These are phyloP conservation scores for Besnoitia besnoiti DNA, from an alignment of 169 alveolate species.

Conservation along the genomic window DNA sequence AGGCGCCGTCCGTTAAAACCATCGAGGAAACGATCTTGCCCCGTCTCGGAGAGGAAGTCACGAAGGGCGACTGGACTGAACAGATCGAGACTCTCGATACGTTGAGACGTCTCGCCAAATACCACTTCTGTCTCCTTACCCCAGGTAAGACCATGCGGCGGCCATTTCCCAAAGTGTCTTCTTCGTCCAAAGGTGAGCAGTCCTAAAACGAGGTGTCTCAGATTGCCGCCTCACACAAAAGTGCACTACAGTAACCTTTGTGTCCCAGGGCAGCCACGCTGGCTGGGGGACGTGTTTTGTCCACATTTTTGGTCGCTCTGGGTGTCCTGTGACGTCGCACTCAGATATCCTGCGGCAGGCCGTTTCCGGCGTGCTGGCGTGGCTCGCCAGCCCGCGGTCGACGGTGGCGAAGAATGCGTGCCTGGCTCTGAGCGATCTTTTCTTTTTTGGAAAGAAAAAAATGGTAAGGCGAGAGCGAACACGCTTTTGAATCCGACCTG, in stretches of 20 bases:
- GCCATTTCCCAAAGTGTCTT: no score
- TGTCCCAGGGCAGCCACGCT: no score
- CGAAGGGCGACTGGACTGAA: conserved; percentile 18
- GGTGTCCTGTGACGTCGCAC: not conserved
- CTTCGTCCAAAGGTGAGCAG: no score
- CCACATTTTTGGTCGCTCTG: no score
- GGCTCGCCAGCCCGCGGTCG: conserved; percentile 36
- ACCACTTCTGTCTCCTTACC: not conserved
- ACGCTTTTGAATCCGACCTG: not conserved
- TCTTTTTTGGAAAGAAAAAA: not conserved
- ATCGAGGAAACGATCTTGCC: not conserved
- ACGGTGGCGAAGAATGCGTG: conserved; percentile 41
- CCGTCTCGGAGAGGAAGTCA: not conserved
- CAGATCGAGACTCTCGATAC: conserved; percentile 17
- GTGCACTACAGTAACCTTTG: no score
- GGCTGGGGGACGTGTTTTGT: no score
- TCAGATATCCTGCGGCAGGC: conserved; percentile 9
- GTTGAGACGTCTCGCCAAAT: conserved; percentile 24
- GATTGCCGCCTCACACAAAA: no score
- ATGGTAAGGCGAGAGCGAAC: not conserved
- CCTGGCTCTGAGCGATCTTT: conserved; percentile 8
- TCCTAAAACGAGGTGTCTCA: no score
- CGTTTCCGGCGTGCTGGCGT: not conserved
- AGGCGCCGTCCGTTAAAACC: not conserved
- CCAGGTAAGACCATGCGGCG: no score